These are phyloP conservation scores for Gelatoporia subvermispora DNA, from an alignment of 768 basidiomycete species.

Conservation along the genomic window DNA sequence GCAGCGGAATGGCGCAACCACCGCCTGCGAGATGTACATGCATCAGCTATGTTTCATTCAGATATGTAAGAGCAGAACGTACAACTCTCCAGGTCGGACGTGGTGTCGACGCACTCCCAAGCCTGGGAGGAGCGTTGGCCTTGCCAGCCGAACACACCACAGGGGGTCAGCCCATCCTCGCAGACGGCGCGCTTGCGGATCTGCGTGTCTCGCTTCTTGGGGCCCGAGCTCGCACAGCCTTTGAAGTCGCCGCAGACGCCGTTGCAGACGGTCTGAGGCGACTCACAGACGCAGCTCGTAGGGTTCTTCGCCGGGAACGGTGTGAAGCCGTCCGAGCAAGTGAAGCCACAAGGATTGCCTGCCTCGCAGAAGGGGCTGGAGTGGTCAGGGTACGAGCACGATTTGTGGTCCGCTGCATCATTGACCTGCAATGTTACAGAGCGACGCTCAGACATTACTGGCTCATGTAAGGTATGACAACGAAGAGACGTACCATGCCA, in stretches of 20 bases:
- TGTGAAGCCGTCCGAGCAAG: constrained; percentile 40
- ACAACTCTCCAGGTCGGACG: constrained; percentile 50
- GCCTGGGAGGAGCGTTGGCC: constrained; percentile 20
- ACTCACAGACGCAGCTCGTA: constrained; percentile 36
- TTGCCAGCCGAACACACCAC: constrained; percentile 36
- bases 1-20: constrained; percentile 37
- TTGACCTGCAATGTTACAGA: constrained; percentile 20
- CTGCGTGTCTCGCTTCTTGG: constrained; percentile 28
- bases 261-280: constrained; percentile 42
- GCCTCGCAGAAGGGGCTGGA: constrained; percentile 31
- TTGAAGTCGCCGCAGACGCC: constrained; percentile 33
- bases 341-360: constrained; percentile 39
- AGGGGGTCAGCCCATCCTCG: constrained; percentile 33
- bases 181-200: constrained; percentile 28
- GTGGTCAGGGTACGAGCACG: constrained; percentile 39
- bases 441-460: too few species aligned
- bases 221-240: constrained; percentile 25
- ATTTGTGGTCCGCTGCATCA: constrained; percentile 11
- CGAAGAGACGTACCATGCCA: constrained; percentile 27
- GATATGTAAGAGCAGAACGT: constrained; percentile 16
- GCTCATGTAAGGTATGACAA: too few species aligned
- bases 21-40: constrained; percentile 34
- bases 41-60: background rate
- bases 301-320: constrained; percentile 26
- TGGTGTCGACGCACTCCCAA: constrained; percentile 48